Evolutionary conservation across 768 basidiomycete genomes (phyloP), one percentile per base, ranked within the genome.

Genomic region (Boletellus emodensis): DNA sequence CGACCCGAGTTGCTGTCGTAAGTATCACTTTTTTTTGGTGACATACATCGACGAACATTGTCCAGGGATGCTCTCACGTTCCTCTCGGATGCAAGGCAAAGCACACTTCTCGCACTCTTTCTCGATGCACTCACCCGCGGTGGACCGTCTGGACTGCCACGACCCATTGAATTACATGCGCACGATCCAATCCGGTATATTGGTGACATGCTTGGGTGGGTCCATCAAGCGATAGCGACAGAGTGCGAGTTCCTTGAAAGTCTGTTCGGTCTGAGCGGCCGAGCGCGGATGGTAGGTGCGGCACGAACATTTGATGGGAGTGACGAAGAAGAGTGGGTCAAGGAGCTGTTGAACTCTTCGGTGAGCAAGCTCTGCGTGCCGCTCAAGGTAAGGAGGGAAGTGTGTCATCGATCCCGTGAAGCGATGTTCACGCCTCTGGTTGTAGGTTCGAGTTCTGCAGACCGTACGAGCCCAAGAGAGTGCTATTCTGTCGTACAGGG

Each of bases 201-300:
- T 13, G 96, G 96, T 13, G 95, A 98, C 69, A 98, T 98, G 90
- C 82, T 98, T 8, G 95, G 94, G 0, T 97, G 95, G 95, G 85
- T 97, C 1, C 95, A 99, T 68, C 95, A 98, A 55, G 81, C 87
- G 0, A 92, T 96, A 53, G 96, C 96, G 1, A 89, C 89, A 1
- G 96, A 99, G 62, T 85, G 85, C 39, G 96, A 98, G 70, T 94
- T 94, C 60, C 76, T 99, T 18, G 94, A 97, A 61, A 76, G 82
- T 32, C 67, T 98, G 22, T 97, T 98, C 55, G 87, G 81, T 6
- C 60, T 93, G 44, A 75, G 71, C 45, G 75, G 72, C 35, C 56
- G 54, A 22, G 28, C 30, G 0, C 70, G 85, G 62, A 86, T 94
- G 92, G 83, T 94, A 51, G 80, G 95, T 52, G 79, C 84, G 53